Evolutionary conservation across 2,329 filamentous ascomycete species (phyloP).

Genomic region (Fusarium anthophilum): DNA sequence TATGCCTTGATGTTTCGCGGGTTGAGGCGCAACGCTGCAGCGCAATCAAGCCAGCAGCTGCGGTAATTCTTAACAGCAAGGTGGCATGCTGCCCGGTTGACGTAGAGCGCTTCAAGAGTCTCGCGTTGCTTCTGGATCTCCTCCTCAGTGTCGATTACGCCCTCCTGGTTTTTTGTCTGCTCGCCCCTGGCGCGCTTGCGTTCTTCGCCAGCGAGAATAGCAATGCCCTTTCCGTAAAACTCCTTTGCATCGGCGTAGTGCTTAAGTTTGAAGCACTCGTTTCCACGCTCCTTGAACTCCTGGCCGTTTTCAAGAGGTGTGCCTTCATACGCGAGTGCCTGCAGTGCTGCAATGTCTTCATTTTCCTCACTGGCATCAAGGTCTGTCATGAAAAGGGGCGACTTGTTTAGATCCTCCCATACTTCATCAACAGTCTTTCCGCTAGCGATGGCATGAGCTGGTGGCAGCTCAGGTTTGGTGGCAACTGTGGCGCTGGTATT

Average conservation of each 20-base stretch:
- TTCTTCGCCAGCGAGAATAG: constrained; percentile 74
- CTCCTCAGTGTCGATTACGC: constrained; percentile 56
- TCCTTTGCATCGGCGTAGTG: constrained; percentile 86
- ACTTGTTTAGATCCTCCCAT: constrained; percentile 65
- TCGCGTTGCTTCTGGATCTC: constrained; percentile 68
- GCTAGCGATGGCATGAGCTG: constrained; percentile 51
- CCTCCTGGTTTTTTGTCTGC: constrained; percentile 44
- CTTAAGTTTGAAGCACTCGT: constrained; percentile 81
- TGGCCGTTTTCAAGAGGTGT: constrained; percentile 82
- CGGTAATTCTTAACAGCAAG: constrained; percentile 90
- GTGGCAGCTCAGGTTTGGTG: constrained; percentile 57
- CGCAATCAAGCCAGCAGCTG: constrained; percentile 86
- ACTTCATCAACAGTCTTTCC: constrained; percentile 65
- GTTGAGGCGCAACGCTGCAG: constrained; percentile 80
- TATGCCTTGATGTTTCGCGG: constrained; percentile 86
- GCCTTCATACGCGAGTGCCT: constrained; percentile 92
- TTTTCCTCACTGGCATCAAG: constrained; percentile 89
- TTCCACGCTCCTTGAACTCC: constrained; percentile 91
- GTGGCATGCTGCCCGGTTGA: constrained; percentile 91
- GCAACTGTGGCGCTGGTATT: constrained; percentile 27
- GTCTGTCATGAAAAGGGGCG: constrained; percentile 95
- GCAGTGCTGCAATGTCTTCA: constrained; percentile 83
- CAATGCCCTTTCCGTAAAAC: constrained; percentile 89
- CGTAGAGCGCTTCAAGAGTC: constrained; percentile 79
- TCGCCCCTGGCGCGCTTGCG: constrained; percentile 58